Base-by-base conservation (phyloP, 768 basidiomycete species). In the Suillus subalutaceus region DNA sequence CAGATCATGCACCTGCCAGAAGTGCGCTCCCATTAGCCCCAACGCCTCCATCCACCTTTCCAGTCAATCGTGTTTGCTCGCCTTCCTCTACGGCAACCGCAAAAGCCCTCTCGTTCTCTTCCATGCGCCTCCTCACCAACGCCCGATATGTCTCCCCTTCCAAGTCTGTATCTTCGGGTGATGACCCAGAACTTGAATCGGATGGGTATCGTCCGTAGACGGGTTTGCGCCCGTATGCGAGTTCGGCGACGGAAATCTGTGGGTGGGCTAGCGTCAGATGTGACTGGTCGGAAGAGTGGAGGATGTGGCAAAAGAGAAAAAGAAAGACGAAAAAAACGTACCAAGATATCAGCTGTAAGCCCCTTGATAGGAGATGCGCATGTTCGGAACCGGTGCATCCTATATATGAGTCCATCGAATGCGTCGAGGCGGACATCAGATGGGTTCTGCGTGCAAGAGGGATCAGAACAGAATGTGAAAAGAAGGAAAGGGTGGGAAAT, bases 341-440 rank as follows among this genome's bases (percentile, higher is more conserved):
- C 93, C 62, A 96, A 78, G 16, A 96, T 91, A 68, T 94, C 91
- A 2, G 92, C 83, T 1, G 94, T 96, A 3, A 96, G 76, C 1
- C 94, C 94, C 74, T 93, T 94, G 65, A 96, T 84, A 0, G 94
- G 88, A 20, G 93, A 94, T 1, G 90, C 90, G 0, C 82, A 82
- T 3, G 90, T 89, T 43, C 92, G 85, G 71, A 97, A 90, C 9
- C 94, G 88, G 73, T 96, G 93, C 87, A 93, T 89, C 20, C 95
- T 86, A 70, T 95, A 96, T 0, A 78, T 69, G 10, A 82, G 80
- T 44, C 83, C 79, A 41, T 81, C 83, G 10, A 89, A 75, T 77
- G 85, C 82, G 2, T 80, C 72, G 1, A 85, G 74, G 43, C 75
- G 66, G 10, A 81, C 74, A 72, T 93, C 92, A 3, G 81, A 84